Evolutionary conservation across 768 basidiomycete genomes (phyloP).

Genomic region (Naganishia vishniacii): DNA sequence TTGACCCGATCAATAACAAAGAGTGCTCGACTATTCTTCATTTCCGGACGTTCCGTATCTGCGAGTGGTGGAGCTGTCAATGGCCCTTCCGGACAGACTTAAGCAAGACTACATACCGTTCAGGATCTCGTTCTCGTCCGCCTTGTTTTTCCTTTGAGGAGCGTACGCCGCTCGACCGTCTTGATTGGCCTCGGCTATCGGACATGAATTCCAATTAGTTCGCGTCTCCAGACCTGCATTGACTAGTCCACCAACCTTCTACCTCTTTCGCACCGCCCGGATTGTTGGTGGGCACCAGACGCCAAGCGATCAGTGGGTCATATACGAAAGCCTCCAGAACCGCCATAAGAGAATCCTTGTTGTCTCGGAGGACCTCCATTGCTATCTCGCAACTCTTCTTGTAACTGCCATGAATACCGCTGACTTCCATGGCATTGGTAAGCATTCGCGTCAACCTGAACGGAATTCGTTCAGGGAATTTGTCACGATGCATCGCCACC

Average conservation of each 20-base stretch:
- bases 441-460: constrained; percentile 98
- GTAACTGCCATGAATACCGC: constrained; percentile 97
- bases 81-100: constrained; percentile 1
- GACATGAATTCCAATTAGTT: background rate
- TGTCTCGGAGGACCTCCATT: constrained; percentile 93
- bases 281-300: constrained; percentile 73
- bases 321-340: constrained; percentile 98
- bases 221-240: background rate
- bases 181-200: constrained; percentile 27
- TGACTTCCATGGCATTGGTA: constrained; percentile 98
- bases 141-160: constrained; percentile 72
- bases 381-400: constrained; percentile 90
- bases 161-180: constrained; percentile 58
- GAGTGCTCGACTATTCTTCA: constrained; percentile 82
- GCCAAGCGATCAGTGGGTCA: constrained; percentile 96
- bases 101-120: constrained; percentile 57
- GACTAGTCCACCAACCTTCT: constrained; percentile 36
- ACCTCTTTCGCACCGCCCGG: constrained; percentile 68
- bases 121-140: constrained; percentile 90
- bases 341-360: constrained; percentile 98
- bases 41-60: constrained; percentile 66
- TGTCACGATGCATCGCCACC: constrained; percentile 94
- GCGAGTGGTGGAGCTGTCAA: constrained; percentile 46
- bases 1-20: constrained; percentile 91
- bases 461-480: constrained; percentile 97